Percentiles rank a stretch among this genome's conserved stretches.
Conservation (phyloP, 139 green algal genomes). For the Pseudopediastrum boryanum region DNA sequence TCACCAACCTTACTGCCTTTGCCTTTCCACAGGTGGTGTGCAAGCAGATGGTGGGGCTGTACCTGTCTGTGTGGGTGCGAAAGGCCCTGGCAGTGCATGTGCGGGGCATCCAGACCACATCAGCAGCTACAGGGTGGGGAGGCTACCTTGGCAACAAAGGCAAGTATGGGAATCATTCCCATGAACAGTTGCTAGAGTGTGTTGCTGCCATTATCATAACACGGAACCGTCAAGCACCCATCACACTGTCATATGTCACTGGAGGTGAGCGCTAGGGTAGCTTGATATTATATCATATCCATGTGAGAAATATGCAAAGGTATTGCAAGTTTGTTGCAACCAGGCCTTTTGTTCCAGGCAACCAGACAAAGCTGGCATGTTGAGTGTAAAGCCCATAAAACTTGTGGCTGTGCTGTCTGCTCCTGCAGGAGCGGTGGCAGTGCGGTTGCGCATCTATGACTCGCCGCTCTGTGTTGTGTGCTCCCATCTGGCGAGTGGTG, state of each 20-base stretch:
- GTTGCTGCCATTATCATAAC: too few species aligned
- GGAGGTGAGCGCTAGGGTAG: too few species aligned
- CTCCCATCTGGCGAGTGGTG: conserved; percentile 71
- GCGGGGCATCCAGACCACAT: conserved; percentile 57
- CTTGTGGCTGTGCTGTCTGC: neutral
- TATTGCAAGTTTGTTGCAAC: too few species aligned
- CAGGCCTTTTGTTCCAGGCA: too few species aligned
- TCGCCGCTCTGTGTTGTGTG: conserved; percentile 65
- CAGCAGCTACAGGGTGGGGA: conserved; percentile 20
- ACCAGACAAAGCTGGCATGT: too few species aligned
- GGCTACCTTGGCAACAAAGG: conserved; percentile 89
- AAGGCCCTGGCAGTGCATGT: conserved; percentile 64
- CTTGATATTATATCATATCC: too few species aligned
- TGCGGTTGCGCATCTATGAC: conserved; percentile 73
- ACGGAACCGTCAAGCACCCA: too few species aligned
- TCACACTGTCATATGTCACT: too few species aligned
- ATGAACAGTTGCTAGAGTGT: too few species aligned
- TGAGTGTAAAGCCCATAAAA: too few species aligned
- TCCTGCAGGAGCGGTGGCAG: conserved; percentile 65
- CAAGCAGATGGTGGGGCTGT: conserved; percentile 88
- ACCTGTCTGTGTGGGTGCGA: conserved; percentile 86
- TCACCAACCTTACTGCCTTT: too few species aligned
- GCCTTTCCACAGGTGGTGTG: conserved; percentile 71
- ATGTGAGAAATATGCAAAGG: too few species aligned
- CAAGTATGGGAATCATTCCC: conserved; percentile 5